Percentiles rank a stretch among this genome's conserved stretches.
Conservation (phyloP, 2,329 filamentous ascomycete species). For the Pseudogymnoascus sp. region DNA sequence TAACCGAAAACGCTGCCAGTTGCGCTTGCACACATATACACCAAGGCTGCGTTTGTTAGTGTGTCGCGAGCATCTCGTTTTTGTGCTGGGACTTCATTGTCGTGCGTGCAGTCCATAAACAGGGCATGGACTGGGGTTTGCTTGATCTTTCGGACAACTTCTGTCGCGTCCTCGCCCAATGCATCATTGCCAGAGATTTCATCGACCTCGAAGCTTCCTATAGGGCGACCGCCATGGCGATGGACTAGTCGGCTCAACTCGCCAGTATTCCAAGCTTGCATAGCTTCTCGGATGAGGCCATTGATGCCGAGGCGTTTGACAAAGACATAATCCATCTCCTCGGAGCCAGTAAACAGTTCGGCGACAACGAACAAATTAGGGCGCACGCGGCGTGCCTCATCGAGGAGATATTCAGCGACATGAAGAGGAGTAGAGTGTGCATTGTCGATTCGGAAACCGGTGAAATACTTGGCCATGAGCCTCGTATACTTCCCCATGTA, state of each 20-base stretch:
- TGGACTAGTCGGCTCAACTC: slow-evolving; percentile 92
- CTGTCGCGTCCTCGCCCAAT: slow-evolving; percentile 33
- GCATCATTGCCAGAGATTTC: slow-evolving; percentile 60
- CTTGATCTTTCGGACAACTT: slow-evolving; percentile 73
- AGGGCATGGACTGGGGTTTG: slow-evolving; percentile 85
- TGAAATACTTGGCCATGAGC: slow-evolving; percentile 89
- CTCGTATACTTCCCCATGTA: slow-evolving; percentile 91
- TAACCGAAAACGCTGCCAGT: slow-evolving; percentile 97
- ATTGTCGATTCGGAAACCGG: slow-evolving; percentile 94
- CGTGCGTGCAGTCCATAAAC: slow-evolving; percentile 99
- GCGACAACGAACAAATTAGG: slow-evolving; percentile 88
- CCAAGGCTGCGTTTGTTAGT: slow-evolving; percentile 84
- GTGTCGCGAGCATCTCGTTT: slow-evolving; percentile 93
- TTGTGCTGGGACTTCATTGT: slow-evolving; percentile 93
- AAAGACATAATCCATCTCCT: slow-evolving; percentile 93
- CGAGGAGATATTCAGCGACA: slow-evolving; percentile 89
- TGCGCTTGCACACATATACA: slow-evolving; percentile 91
- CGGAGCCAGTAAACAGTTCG: slow-evolving; percentile 90
- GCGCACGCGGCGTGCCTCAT: slow-evolving; percentile 81
- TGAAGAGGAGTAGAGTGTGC: slow-evolving; percentile 93
- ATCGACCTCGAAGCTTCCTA: slow-evolving; percentile 95
- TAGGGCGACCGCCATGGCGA: slow-evolving; percentile 84
- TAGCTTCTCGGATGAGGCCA: slow-evolving; percentile 88
- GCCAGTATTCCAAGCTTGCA: slow-evolving; percentile 95
- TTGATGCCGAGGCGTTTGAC: slow-evolving; percentile 87